These are phyloP conservation scores for Neofusicoccum kwambonambiense DNA, from an alignment of 2,329 filamentous ascomycete species.

Conservation along the genomic window DNA sequence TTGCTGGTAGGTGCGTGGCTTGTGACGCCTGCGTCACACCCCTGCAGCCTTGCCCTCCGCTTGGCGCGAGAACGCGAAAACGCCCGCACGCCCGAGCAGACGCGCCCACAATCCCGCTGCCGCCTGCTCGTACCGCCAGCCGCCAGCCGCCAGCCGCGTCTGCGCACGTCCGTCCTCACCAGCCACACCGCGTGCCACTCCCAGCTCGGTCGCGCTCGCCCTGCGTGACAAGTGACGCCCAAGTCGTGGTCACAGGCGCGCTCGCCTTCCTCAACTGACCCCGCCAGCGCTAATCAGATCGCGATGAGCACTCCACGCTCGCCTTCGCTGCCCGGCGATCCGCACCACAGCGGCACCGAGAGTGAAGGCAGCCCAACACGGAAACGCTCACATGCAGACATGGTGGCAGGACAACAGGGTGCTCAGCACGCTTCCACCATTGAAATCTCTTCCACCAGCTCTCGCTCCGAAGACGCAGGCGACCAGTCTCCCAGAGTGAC, in stretches of 20 bases:
- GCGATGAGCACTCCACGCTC: neutral
- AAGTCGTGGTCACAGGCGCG: neutral
- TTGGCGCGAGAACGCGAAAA: neutral
- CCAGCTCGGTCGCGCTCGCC: no score
- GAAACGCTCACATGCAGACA: conserved; percentile 21
- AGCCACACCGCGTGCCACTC: conserved; percentile 9
- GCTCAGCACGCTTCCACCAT: neutral
- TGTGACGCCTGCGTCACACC: conserved; percentile 8
- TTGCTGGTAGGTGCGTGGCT: neutral
- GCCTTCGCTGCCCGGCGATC: neutral
- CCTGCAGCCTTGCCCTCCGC: neutral
- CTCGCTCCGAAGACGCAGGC: neutral
- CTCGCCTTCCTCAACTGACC: neutral
- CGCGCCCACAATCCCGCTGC: neutral
- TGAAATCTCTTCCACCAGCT: neutral
- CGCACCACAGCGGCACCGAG: neutral
- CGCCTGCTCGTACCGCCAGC: no score
- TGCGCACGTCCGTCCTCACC: conserved; percentile 3
- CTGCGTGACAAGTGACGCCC: no score
- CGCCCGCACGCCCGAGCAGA: no score
- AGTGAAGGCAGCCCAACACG: neutral
- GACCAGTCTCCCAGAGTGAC: neutral
- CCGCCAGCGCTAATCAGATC: neutral
- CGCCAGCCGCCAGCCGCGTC: neutral
- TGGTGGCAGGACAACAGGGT: conserved; percentile 22